Conservation (phyloP, 140 eudicot genomes). For the Ambrosia hybrid region DNA sequence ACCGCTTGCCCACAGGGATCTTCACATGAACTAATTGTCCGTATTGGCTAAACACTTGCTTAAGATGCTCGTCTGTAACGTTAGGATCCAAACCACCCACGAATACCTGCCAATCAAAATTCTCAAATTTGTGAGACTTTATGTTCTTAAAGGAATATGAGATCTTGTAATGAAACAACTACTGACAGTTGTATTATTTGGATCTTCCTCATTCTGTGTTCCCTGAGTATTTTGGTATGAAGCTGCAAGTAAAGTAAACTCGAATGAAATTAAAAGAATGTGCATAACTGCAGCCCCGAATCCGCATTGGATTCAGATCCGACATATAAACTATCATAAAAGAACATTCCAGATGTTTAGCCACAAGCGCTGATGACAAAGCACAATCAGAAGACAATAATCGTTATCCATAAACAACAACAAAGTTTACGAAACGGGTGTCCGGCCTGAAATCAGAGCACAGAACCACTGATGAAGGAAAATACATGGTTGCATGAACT, state of each 20-base stretch:
- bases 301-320: conserved; percentile 5
- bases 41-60: conserved; percentile 72
- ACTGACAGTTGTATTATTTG: conserved; percentile 94
- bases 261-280: conserved; percentile 13
- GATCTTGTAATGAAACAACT: conserved; percentile 28
- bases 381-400: background rate
- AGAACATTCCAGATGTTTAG: background rate
- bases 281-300: background rate
- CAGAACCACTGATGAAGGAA: background rate
- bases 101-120: conserved; percentile 59
- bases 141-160: conserved; percentile 12
- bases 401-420: background rate
- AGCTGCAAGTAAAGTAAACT: conserved; percentile 52
- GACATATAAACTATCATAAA: background rate
- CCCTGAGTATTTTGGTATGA: conserved; percentile 75
- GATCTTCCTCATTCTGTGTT: conserved; percentile 82
- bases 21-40: conserved; percentile 92
- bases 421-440: background rate
- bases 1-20: conserved; percentile 87
- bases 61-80: conserved; percentile 76
- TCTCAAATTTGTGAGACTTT: background rate
- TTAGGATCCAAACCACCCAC: conserved; percentile 89
- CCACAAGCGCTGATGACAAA: background rate
- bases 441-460: background rate
- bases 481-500: background rate